A percentile compares a stretch with the other conserved stretches of the same genome.
These are phyloP conservation scores for Coffea eugenioides DNA, from an alignment of 257 asterid species.

Conservation along the genomic window DNA sequence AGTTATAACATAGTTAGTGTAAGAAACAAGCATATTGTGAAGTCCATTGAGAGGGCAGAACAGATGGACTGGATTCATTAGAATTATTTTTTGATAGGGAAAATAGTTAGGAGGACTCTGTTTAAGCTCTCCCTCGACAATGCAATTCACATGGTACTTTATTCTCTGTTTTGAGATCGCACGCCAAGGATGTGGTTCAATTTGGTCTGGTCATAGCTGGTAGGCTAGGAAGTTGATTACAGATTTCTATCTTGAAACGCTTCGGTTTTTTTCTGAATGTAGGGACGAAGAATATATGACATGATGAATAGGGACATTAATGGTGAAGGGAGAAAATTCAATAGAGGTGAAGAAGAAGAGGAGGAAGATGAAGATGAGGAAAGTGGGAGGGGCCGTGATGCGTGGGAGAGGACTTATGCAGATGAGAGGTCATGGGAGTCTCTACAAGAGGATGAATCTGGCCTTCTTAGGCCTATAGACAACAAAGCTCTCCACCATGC, in stretches of 20 bases:
- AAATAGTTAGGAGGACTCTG: no score
- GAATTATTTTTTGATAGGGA: no score
- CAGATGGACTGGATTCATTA: background rate
- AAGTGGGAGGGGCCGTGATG: slow-evolving; percentile 59
- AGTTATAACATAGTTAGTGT: background rate
- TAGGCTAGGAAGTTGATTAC: background rate
- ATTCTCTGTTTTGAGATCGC: no score
- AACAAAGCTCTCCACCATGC: slow-evolving; percentile 85
- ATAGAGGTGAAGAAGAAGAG: slow-evolving; percentile 54
- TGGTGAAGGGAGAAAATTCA: slow-evolving; percentile 42
- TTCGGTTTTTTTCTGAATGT: background rate
- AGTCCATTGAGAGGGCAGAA: background rate
- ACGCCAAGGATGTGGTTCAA: background rate
- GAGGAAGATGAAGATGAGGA: slow-evolving; percentile 75
- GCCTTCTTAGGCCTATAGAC: slow-evolving; percentile 88
- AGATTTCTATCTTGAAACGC: background rate
- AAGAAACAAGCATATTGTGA: background rate
- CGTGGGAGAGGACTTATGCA: slow-evolving; percentile 90
- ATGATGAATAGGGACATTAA: slow-evolving; percentile 38
- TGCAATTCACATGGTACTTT: no score
- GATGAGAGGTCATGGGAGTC: slow-evolving; percentile 99
- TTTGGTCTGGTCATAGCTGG: background rate
- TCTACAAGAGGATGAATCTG: slow-evolving; percentile 95
- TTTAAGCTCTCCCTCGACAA: no score
- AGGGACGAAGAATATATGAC: background rate